Evolutionary conservation across 148 eudicot species (phyloP).

Genomic region (Chenopodium berlandieri): DNA sequence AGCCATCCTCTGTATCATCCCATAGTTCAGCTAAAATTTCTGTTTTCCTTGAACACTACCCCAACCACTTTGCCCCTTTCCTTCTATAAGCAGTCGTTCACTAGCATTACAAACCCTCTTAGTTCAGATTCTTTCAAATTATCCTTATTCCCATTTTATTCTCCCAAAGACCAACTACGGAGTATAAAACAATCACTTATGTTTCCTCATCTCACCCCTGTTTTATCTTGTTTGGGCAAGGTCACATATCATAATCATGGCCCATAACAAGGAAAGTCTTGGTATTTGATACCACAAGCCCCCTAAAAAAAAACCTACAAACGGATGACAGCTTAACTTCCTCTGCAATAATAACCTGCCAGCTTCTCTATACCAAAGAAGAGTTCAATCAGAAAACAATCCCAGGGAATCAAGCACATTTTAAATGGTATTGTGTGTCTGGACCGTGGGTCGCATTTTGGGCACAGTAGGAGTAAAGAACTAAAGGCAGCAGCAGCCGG

Average conservation of each 20-base stretch:
- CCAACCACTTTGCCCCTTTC: background rate
- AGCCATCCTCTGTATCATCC: constrained; percentile 62
- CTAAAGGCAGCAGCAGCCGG: too few species aligned
- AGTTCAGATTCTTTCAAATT: background rate
- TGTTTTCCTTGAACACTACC: background rate
- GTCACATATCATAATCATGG: background rate
- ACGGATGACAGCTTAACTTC: background rate
- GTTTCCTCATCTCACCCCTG: background rate
- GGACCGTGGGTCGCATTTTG: too few species aligned
- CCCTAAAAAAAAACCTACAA: background rate
- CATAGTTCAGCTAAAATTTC: constrained; percentile 49
- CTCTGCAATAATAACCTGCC: background rate
- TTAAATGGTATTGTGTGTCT: too few species aligned
- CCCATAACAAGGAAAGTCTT: background rate
- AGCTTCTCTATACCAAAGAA: too few species aligned
- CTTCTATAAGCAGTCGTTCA: background rate
- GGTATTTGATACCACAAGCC: too few species aligned
- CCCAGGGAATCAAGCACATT: too few species aligned
- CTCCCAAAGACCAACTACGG: background rate
- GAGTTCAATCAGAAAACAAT: too few species aligned
- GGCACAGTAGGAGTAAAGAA: too few species aligned
- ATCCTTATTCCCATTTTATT: background rate
- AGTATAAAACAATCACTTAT: background rate
- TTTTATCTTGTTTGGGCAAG: background rate
- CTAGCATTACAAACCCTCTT: background rate